A percentile compares a stretch with the other conserved stretches of the same genome.
These are phyloP conservation scores for Wickerhamiella musiphila DNA, from an alignment of 805 yeast genomes.

Conservation along the genomic window DNA sequence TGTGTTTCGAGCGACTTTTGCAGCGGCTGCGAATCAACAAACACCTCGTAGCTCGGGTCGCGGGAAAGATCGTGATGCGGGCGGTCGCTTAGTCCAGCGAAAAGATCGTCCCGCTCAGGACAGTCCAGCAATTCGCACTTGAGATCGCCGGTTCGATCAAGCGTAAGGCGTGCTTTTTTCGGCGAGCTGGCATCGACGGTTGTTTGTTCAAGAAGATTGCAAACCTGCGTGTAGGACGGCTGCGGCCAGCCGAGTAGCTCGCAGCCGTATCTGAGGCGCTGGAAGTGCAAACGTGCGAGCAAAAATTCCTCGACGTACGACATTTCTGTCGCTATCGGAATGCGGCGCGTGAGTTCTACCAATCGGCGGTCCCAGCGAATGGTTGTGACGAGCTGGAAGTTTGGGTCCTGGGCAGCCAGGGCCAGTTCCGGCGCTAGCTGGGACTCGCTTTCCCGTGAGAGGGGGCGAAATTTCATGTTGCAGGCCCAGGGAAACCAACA, in stretches of 20 bases:
- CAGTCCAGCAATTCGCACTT: constrained; percentile 23
- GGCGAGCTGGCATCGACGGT: constrained; percentile 16
- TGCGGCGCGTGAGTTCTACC: constrained; percentile 16
- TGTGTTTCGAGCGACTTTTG: constrained; percentile 41
- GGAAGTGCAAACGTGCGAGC: constrained; percentile 44
- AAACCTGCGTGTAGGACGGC: constrained; percentile 28
- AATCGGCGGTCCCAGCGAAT: constrained; percentile 59
- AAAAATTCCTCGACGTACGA: constrained; percentile 30
- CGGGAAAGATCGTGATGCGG: constrained; percentile 11
- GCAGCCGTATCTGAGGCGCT: constrained; percentile 38
- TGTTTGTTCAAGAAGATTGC: constrained; percentile 22
- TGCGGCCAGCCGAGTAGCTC: constrained; percentile 35
- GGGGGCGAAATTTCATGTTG: constrained; percentile 12
- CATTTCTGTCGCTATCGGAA: constrained; percentile 15
- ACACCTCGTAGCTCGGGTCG: constrained; percentile 37
- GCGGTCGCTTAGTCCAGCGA: constrained; percentile 15
- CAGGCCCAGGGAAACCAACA: too few relatives aligned
- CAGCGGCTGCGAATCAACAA: constrained; percentile 33
- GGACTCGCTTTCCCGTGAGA: constrained; percentile 9
- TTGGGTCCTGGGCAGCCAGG: constrained; percentile 9
- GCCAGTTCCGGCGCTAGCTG: constrained; percentile 2
- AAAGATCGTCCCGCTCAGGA: constrained; percentile 17
- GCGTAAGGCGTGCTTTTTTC: constrained; percentile 32
- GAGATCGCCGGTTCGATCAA: constrained; percentile 24
- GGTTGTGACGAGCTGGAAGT: constrained; percentile 48